Evolutionary conservation across 1,139 yeast genomes (phyloP).

Genomic region (Zygoascus sp.): DNA sequence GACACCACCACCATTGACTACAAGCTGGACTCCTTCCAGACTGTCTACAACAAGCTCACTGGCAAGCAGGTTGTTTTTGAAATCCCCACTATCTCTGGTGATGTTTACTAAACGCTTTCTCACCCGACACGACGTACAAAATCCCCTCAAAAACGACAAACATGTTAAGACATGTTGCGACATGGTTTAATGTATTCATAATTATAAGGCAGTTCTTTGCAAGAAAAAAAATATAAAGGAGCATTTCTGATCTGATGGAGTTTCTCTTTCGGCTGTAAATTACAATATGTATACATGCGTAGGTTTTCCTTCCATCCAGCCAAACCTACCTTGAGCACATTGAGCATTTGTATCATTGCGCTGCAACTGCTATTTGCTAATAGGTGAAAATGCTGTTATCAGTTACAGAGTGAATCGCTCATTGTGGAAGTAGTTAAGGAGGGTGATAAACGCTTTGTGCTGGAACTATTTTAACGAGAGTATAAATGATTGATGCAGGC

Average conservation of each 20-base stretch:
- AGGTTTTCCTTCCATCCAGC: background rate
- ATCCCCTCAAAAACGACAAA: slow-evolving; percentile 8
- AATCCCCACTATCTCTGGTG: slow-evolving; percentile 66
- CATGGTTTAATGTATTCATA: slow-evolving; percentile 17
- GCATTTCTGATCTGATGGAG: slow-evolving; percentile 9
- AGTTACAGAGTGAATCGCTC: too few relatives aligned
- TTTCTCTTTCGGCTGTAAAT: too few relatives aligned
- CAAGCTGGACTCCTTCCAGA: slow-evolving; percentile 99
- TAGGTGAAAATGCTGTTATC: too few relatives aligned
- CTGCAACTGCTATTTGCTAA: too few relatives aligned
- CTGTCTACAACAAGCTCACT: slow-evolving; percentile 96
- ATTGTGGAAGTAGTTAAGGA: too few relatives aligned
- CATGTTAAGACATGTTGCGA: slow-evolving; percentile 4
- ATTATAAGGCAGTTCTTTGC: slow-evolving; percentile 12
- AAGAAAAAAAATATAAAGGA: slow-evolving; percentile 11
- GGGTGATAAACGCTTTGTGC: too few relatives aligned
- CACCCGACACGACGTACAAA: slow-evolving; percentile 9
- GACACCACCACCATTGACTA: slow-evolving; percentile 96
- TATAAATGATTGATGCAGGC: too few relatives aligned
- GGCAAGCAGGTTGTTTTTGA: slow-evolving; percentile 99
- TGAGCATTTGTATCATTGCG: background rate
- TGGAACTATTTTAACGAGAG: too few relatives aligned
- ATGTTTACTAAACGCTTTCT: slow-evolving; percentile 51
- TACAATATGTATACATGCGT: too few relatives aligned
- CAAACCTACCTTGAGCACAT: background rate